phyloP scores from a whole-genome alignment of 2,329 filamentous ascomycete species.

The Fusarium vanettenii region DNA sequence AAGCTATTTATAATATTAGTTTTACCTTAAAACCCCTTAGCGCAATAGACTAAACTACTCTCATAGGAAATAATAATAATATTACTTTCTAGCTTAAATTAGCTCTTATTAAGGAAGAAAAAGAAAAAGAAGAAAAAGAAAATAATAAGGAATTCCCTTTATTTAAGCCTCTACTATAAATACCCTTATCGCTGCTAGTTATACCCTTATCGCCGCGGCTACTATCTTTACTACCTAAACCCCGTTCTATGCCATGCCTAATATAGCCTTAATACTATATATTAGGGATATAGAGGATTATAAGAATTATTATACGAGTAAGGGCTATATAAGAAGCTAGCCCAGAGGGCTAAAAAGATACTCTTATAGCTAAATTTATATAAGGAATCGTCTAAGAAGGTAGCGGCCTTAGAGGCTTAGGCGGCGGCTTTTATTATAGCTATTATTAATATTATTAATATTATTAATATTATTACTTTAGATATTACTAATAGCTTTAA shows the following conservation, averaged over 20 bases:
- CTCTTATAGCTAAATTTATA: neutral
- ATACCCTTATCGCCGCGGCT: neutral
- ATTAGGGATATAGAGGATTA: neutral
- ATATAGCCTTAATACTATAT: neutral
- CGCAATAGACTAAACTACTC: neutral
- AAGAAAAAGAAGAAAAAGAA: too few relatives aligned
- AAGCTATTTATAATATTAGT: neutral
- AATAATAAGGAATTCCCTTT: too few relatives aligned
- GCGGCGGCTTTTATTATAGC: neutral
- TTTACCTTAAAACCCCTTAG: neutral
- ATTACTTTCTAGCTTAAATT: too few relatives aligned
- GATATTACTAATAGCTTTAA: neutral
- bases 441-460: neutral
- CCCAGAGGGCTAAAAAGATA: neutral
- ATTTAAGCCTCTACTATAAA: neutral
- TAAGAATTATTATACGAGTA: neutral
- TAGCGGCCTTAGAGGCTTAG: neutral
- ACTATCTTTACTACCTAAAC: neutral
- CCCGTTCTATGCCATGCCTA: neutral
- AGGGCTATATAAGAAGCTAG: neutral
- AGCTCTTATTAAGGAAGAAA: too few relatives aligned
- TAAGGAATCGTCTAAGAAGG: neutral
- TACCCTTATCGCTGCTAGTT: neutral
- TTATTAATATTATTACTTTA: neutral
- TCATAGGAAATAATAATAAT: too few relatives aligned